Base-by-base conservation (phyloP, 371 early-diverging fungal species). In the Apophysomyces variabilis region DNA sequence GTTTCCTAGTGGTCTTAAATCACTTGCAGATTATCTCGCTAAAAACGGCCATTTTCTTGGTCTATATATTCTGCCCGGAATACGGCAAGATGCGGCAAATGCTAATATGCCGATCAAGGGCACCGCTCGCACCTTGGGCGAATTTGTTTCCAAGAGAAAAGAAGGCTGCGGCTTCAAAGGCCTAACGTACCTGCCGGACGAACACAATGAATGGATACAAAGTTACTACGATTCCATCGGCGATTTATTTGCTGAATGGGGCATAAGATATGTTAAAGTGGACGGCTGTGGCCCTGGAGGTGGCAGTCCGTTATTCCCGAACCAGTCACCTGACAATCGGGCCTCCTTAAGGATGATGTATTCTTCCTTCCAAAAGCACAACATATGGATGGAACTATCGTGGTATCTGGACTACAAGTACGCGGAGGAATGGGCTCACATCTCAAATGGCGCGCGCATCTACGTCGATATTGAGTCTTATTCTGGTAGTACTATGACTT, bases 261-360 rank as follows among this genome's bases (percentile, higher is more conserved):
- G 74, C 0, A 56, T 76, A 1, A 54, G 64, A 4, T 76, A 66
- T 67, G 69, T 76, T 35, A 76, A 76, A 54, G 63, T 73, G 4
- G 77, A 76, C 44, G 77, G 77, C 16, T 76, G 77, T 44, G 77
- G 77, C 1, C 73, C 77, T 0, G 71, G 72, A 7, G 69, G 74
- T 56, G 77, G 72, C 5, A 67, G 69, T 44, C 69, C 64, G 12
- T 50, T 69, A 35, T 65, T 67, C 16, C 72, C 75, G 7, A 61
- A 69, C 26, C 72, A 67, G 38, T 60, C 75, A 14, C 75, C 74
- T 4, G 77, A 76, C 26, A 71, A 66, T 37, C 69, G 77, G 6
- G 60, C 61, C 1, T 67, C 66, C 21, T 56, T 76, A 18, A 44
- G 37, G 3, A 71, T 71, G 74, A 67, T 76, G 61, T 37, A 63